Percentiles rank a stretch among this genome's conserved stretches.
These are phyloP conservation scores for Brassica nigra DNA, from an alignment of 345 rosid species.

Conservation along the genomic window DNA sequence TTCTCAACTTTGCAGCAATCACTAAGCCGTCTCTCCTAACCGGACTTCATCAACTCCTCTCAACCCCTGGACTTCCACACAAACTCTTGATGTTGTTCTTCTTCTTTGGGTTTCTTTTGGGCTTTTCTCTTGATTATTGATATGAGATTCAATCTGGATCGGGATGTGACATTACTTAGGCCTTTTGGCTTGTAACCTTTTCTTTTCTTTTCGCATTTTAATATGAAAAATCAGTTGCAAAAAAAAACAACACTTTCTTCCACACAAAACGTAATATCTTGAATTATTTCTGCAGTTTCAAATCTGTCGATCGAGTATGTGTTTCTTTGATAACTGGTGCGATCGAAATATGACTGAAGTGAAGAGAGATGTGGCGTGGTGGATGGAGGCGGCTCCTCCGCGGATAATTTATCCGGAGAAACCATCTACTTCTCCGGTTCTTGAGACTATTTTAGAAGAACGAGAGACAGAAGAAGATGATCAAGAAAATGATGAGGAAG, in stretches of 20 bases:
- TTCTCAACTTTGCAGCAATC: too few relatives aligned
- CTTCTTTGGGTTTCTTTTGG: too few relatives aligned
- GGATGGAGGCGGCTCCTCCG: constrained; percentile 41
- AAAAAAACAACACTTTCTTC: neutral
- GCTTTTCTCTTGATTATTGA: too few relatives aligned
- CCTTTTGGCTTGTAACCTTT: too few relatives aligned
- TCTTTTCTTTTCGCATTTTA: too few relatives aligned
- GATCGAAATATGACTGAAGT: neutral
- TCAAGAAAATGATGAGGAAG: constrained; percentile 18
- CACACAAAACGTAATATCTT: neutral
- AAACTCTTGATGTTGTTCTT: too few relatives aligned
- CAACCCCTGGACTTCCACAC: too few relatives aligned
- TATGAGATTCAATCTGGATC: too few relatives aligned
- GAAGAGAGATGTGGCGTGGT: constrained; percentile 36
- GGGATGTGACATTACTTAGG: too few relatives aligned
- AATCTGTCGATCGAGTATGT: constrained; percentile 11
- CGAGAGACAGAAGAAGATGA: constrained; percentile 37
- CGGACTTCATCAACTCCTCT: too few relatives aligned
- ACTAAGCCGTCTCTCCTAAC: too few relatives aligned
- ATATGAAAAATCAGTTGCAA: too few relatives aligned
- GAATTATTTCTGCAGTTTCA: neutral
- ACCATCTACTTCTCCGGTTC: constrained; percentile 35
- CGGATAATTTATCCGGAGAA: constrained; percentile 28
- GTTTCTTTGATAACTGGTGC: constrained; percentile 20
- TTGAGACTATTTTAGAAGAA: constrained; percentile 41